phyloP scores from a whole-genome alignment of 2,329 filamentous ascomycete species.

The Neofusicoccum umdonicola region DNA sequence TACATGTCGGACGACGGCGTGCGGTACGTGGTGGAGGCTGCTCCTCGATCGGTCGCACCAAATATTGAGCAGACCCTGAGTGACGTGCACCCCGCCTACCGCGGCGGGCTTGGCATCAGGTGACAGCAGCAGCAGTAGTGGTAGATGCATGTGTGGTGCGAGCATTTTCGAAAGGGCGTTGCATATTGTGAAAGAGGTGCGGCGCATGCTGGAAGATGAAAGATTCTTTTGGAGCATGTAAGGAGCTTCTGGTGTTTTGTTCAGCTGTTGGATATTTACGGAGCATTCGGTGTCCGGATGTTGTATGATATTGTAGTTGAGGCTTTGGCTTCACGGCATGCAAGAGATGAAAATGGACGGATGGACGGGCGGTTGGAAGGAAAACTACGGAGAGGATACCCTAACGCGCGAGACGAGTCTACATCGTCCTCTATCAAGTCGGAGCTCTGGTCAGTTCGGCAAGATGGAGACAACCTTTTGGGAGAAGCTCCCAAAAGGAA shows the following conservation, averaged over 20 bases:
- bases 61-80: not conserved
- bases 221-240: not conserved
- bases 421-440: not conserved
- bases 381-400: slow-evolving; percentile 1
- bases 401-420: not conserved
- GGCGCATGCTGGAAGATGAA: not conserved
- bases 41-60: slow-evolving; percentile 22
- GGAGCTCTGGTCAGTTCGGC: slow-evolving; percentile 1
- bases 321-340: not conserved
- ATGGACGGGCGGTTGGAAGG: not conserved
- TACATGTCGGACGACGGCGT: slow-evolving; percentile 76
- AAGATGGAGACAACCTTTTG: not conserved
- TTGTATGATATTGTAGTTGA: not conserved
- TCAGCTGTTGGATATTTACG: not conserved
- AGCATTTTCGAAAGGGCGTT: not conserved
- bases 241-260: not conserved
- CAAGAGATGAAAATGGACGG: too few species aligned
- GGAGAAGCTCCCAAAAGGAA: not conserved
- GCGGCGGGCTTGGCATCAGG: slow-evolving; percentile 3
- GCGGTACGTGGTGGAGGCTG: slow-evolving; percentile 67
- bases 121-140: not conserved
- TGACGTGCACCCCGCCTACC: slow-evolving; percentile 9
- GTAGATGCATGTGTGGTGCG: not conserved
- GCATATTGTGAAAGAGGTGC: not conserved
- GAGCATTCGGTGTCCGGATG: slow-evolving; percentile 1